These are phyloP conservation scores for Trichoderma gracile DNA, from an alignment of 2,329 filamentous ascomycete species.

Conservation along the genomic window DNA sequence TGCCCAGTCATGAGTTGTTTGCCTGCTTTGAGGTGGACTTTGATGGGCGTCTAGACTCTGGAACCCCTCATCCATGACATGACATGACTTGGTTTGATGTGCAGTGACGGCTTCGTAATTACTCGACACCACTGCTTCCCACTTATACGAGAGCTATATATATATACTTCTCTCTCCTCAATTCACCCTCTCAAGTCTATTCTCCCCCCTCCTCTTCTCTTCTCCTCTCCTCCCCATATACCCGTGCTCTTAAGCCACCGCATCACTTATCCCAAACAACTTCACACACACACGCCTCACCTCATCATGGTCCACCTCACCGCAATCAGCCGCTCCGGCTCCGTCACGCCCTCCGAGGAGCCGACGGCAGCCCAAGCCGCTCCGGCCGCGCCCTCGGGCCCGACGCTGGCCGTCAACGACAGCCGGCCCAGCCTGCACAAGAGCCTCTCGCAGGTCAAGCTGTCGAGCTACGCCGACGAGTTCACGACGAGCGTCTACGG, in stretches of 20 bases:
- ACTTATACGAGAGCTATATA: too few species aligned
- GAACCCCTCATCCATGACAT: conserved; percentile 10
- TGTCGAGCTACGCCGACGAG: conserved; percentile 54
- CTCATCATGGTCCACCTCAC: conserved; percentile 54
- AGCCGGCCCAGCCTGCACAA: conserved; percentile 17
- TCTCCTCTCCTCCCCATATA: too few species aligned
- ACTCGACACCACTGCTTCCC: too few species aligned
- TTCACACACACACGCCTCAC: conserved; percentile 27
- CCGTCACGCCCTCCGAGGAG: conserved; percentile 18
- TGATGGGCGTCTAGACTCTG: too few species aligned
- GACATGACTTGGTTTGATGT: not conserved
- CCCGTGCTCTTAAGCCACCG: too few species aligned
- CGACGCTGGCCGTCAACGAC: too few species aligned
- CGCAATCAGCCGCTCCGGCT: conserved; percentile 42
- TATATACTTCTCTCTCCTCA: not conserved
- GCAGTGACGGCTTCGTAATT: not conserved
- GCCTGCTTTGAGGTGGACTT: not conserved
- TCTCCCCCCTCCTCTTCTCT: not conserved
- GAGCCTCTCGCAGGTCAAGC: conserved; percentile 44
- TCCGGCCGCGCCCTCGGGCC: conserved; percentile 29
- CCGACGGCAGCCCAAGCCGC: conserved; percentile 26
- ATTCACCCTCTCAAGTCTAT: not conserved
- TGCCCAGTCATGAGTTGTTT: too few species aligned
- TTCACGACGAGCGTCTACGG: conserved; percentile 85
- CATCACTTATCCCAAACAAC: too few species aligned